Percentiles rank a stretch among this genome's conserved stretches.
phyloP scores from a whole-genome alignment of 2,329 filamentous ascomycete genomes.

The Fusarium nygamai region DNA sequence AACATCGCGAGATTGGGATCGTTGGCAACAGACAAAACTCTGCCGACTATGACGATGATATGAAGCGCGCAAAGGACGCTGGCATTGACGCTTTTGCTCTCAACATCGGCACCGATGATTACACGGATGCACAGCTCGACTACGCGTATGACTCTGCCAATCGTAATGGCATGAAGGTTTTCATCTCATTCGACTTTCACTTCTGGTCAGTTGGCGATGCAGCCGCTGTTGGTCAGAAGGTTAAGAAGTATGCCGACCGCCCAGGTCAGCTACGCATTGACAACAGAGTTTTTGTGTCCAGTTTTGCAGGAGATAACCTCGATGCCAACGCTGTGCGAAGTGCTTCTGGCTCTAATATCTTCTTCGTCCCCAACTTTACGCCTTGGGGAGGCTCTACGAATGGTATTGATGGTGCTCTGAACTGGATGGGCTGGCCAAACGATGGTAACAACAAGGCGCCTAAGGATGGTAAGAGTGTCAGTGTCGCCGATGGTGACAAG shows the following conservation, averaged over 20 bases:
- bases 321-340: constrained; percentile 54
- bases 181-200: constrained; percentile 68
- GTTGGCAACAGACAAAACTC: constrained; percentile 53
- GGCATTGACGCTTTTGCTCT: constrained; percentile 61
- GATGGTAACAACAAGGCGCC: constrained; percentile 61
- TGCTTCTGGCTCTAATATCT: constrained; percentile 56
- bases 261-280: constrained; percentile 61
- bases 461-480: constrained; percentile 49
- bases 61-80: constrained; percentile 55
- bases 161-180: constrained; percentile 60
- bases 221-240: constrained; percentile 54
- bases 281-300: constrained; percentile 62
- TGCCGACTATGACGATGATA: constrained; percentile 58
- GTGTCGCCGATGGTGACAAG: constrained; percentile 53
- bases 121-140: constrained; percentile 57
- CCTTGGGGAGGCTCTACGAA: constrained; percentile 51
- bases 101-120: constrained; percentile 58
- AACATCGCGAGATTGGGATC: constrained; percentile 53
- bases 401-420: constrained; percentile 57
- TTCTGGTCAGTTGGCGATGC: constrained; percentile 53
- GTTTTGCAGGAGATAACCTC: constrained; percentile 60
- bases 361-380: constrained; percentile 62
- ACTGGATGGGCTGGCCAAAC: constrained; percentile 58
- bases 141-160: constrained; percentile 61
- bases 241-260: constrained; percentile 55